Evolutionary conservation across 2,329 filamentous ascomycete genomes (phyloP), one percentile per base, ranked within the genome.

Genomic region (Lachnellula arida): DNA sequence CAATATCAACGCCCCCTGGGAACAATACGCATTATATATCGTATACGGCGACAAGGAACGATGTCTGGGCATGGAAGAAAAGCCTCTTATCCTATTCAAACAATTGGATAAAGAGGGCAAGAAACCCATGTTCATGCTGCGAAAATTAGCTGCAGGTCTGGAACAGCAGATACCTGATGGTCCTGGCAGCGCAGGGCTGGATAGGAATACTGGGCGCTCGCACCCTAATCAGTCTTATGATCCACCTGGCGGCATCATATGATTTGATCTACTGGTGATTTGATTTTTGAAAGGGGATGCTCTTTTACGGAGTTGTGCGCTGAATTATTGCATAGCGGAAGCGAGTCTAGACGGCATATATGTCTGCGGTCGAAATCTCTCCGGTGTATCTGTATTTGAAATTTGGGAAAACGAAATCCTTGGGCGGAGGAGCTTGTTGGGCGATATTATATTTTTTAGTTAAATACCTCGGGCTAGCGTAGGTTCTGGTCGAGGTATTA

Each of bases 111-210:
- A 92, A 71, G 94, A 97, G 75, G 94, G 94, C 47, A 88, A 95
- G 74, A 99, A 97, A 71, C 94, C 94, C 22, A 97, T 97, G 94
- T 99, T 99, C 69, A 99, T 99, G 94, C 77, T 99, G 55, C 79
- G 94, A 55, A 70, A 68, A 52, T 67, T 68, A 34, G 61, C 60
- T 19, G 49, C 61, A 5, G 63, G 60, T 54, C 39, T 72, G n/a
- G 75, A 75, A 53, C 66, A 75, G 23, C 66, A 78, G 55, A 73
- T 75, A 63, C 73, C 75, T 55, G 77, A 73, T 49, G 76, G 75
- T 25, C 64, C 67, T 11, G 65, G 61, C 5, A 67, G 65, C 52
- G 66, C 66, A 8, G 66, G 67, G 4, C 46, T 61, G 23, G 56
- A 63, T 22, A 61, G 67, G 53, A 58, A 57, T 46, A 49, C 48